Percentiles rank a stretch among this genome's conserved stretches.
Evolutionary conservation across 2,329 filamentous ascomycete species (phyloP).

Genomic region (Hymenoscyphus albidus): DNA sequence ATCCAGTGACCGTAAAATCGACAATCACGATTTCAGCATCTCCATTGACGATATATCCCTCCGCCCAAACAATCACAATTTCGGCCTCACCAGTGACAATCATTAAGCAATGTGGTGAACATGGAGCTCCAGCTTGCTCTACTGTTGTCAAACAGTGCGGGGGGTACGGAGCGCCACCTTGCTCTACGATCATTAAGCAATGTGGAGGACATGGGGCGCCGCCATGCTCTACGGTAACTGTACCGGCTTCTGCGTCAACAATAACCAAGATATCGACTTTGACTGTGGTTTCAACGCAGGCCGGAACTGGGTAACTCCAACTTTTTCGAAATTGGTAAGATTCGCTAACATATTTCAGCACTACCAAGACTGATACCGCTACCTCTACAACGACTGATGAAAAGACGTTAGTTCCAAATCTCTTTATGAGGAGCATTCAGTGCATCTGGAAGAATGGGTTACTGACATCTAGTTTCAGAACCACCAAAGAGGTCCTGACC

Average conservation of each 20-base stretch:
- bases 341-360: neutral
- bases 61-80: neutral
- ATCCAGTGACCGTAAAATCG: neutral
- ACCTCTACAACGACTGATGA: constrained; percentile 8
- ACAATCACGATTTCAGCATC: neutral
- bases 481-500: constrained; percentile 6
- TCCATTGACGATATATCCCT: neutral
- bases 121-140: neutral
- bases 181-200: neutral
- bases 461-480: constrained; percentile 14
- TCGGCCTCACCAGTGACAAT: neutral
- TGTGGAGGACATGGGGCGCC: neutral
- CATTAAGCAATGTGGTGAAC: neutral
- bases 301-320: neutral
- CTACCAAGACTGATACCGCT: neutral
- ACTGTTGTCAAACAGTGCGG: neutral
- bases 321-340: neutral
- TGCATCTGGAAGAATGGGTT: neutral
- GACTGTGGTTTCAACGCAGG: neutral
- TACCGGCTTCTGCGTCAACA: neutral
- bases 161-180: neutral
- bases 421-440: neutral
- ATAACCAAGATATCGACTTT: neutral
- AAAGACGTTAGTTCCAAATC: constrained; percentile 10
- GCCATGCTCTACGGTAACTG: neutral